These are phyloP conservation scores for Cardamine chenopodiifolia DNA, from an alignment of 345 rosid genomes.

Conservation along the genomic window DNA sequence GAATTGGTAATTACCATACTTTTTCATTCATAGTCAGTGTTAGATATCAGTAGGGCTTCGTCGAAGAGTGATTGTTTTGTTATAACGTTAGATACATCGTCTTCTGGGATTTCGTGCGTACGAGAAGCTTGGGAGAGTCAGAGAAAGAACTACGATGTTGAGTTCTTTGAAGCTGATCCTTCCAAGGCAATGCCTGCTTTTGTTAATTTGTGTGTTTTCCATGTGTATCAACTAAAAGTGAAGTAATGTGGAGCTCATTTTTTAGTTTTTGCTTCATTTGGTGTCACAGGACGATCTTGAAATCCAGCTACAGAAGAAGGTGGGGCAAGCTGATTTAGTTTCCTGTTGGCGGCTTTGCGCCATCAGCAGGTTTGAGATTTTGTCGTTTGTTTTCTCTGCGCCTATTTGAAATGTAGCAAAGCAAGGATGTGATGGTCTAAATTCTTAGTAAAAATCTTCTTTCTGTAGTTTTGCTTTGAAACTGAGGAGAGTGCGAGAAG, in stretches of 20 bases:
- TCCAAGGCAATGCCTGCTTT: conserved; percentile 53
- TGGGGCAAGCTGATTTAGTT: conserved; percentile 70
- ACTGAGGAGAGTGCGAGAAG: conserved; percentile 90
- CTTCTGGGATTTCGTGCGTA: conserved; percentile 63
- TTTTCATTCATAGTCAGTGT: background rate
- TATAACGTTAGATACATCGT: conserved; percentile 49
- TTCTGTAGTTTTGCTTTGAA: conserved; percentile 78
- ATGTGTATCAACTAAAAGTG: background rate
- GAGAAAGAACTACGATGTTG: conserved; percentile 63
- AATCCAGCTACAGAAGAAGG: conserved; percentile 61
- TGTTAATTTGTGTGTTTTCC: background rate
- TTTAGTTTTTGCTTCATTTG: conserved; percentile 13
- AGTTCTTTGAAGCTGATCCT: conserved; percentile 86
- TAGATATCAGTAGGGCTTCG: background rate
- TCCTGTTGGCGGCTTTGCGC: conserved; percentile 91
- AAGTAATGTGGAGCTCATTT: conserved; percentile 11
- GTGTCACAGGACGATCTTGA: conserved; percentile 62
- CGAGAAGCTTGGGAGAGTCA: conserved; percentile 82
- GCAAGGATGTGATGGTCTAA: conserved; percentile 14
- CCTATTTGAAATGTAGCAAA: background rate
- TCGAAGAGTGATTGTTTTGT: background rate
- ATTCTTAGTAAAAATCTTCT: conserved; percentile 13
- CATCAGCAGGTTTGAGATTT: conserved; percentile 73
- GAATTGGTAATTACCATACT: conserved; percentile 57
- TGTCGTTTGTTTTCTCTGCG: background rate